Evolutionary conservation across 345 rosid species (phyloP), one percentile per base, ranked within the genome.

Genomic region (Populus deltoides): DNA sequence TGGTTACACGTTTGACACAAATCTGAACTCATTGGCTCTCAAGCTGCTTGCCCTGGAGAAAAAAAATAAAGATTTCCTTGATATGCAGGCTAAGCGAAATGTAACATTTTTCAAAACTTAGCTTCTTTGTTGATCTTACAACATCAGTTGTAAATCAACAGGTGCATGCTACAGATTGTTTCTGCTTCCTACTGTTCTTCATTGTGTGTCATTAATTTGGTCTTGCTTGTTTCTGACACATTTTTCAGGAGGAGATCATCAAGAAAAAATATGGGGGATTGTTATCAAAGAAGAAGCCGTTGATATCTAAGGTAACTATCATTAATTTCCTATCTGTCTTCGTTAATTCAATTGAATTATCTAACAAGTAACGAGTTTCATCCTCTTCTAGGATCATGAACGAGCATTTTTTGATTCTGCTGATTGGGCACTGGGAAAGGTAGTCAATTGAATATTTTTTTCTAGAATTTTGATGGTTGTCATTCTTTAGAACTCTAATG

Each of bases 401-500:
- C 96, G 85, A 0, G 98, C 98, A 2, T 94, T 90, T 72, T 94
- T 94, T 59, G 93, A 92, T 84, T 94, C 98, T 5, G 98, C 98
- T 36, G 98, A 94, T 83, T 94, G 98, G 98, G 98, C 98, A 27
- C 66, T 94, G 75, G 93, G 88, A 82, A 92, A 94, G 95, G 98
- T 94, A 78, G 51, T 36, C 38, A 51, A 5, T 73, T 63, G 74
- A 8, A 62, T 29, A 20, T 67, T 33, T 17, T 68, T 67, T 9
- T 78, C 68, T 51, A 68, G 27, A 43, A 39, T 39, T 73, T 49
- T 33, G 71, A 68, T 67, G 53, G 33, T 24, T 51, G n/a, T 57
- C 3, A 31, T 67, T 35, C 31, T 66, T 74, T 16, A 11, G 59
- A 1, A 18, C 71, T 47, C 71, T 5, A 27, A 65, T 29, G 49